A percentile compares a stretch with the other conserved stretches of the same genome.
Conservation (phyloP, 164 flowering plant species). For the Vitis riparia region DNA sequence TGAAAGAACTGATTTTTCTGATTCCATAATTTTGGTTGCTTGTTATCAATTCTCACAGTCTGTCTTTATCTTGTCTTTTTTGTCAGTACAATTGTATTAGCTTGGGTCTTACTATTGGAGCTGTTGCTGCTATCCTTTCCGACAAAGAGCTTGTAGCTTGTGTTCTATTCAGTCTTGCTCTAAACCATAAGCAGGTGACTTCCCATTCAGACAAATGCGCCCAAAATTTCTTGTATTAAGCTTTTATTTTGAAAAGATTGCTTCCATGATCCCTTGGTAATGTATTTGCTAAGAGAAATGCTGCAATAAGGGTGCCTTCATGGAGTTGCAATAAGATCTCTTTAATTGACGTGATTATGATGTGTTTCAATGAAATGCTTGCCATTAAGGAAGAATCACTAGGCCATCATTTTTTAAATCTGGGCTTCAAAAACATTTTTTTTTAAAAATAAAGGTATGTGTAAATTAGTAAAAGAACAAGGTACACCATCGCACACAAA, state of each 20-base stretch:
- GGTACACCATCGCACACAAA: no score
- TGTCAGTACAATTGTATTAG: slow-evolving; percentile 94
- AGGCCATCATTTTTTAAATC: no score
- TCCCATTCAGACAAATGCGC: not conserved
- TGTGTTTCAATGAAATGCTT: no score
- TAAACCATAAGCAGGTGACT: slow-evolving; percentile 92
- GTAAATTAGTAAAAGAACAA: no score
- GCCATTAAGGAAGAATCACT: no score
- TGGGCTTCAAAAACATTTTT: no score
- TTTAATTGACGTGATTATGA: no score
- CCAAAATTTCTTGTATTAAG: not conserved
- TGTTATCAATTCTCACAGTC: slow-evolving; percentile 3
- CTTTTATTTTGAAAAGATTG: no score
- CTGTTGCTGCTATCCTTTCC: slow-evolving; percentile 80
- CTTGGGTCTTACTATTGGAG: slow-evolving; percentile 86
- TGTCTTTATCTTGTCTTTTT: slow-evolving; percentile 10
- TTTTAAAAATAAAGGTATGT: no score
- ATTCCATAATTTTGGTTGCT: not conserved
- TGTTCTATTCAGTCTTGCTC: slow-evolving; percentile 70
- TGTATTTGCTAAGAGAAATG: not conserved
- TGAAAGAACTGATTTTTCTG: not conserved
- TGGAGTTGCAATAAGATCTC: no score
- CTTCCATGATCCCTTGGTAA: not conserved
- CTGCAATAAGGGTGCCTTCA: no score
- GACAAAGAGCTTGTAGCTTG: slow-evolving; percentile 64